Evolutionary conservation across 2,329 filamentous ascomycete genomes (phyloP), one percentile per base, ranked within the genome.

Genomic region (Fusarium transvaalense): DNA sequence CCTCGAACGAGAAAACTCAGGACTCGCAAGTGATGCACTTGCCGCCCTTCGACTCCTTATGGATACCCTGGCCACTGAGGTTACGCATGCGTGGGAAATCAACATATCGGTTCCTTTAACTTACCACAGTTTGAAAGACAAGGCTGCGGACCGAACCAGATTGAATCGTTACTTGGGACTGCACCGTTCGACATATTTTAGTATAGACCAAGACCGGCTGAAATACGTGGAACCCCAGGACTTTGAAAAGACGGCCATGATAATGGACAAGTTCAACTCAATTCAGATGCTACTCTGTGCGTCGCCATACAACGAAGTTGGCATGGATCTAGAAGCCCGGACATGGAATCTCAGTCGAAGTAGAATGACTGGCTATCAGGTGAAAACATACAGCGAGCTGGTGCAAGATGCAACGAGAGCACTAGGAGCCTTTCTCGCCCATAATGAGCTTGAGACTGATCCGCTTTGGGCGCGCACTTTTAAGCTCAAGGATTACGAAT

Each of bases 211-310:
- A 5, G 77, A 82, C 39, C 78, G 81, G 17, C 71, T 73, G 4
- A 78, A 76, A n/a, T 82, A 81, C 56, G 72, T 82, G 13, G 69
- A 78, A 27, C 69, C 72, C 1, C 52, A 50, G 25, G 72, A 80
- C n/a, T 78, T 75, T 31, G 45, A 67, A 4, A 58, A 31, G 10
- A 19, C 55, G 17, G n/a, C n/a, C 3, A 39, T 38, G 2, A 42
- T 74, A 19, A 66, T 69, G 55, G 27, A 19, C 17, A 10, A 17
- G 4, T 53, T 74, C 15, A 75, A 69, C 32, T 46, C 37, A 6
- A 29, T 62, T 4, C 73, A 75, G 41, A 63, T 50, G 45, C 43
- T 75, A 10, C 64, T 83, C 3, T 77, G 77, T 17, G 75, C 80
- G 2, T 75, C 78, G 31, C 75, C 82, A 52, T 84, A 80, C 56